Conservation (phyloP, 257 asterid genomes). For the Solanum bukasovii region DNA sequence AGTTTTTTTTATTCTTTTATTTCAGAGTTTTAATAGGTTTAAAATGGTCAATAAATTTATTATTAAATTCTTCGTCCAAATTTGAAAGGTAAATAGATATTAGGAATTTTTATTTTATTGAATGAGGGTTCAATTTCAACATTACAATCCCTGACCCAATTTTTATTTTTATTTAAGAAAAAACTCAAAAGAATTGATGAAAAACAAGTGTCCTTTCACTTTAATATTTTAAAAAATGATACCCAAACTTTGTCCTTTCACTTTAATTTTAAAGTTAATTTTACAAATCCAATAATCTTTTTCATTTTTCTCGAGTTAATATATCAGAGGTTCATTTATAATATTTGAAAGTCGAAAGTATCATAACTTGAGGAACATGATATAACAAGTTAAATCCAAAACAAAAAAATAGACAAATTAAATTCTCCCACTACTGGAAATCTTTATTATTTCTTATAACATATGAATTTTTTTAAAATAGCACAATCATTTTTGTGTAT, state of each 20-base stretch:
- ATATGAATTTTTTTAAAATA: neutral
- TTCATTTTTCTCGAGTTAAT: neutral
- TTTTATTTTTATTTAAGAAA: no score
- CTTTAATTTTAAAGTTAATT: neutral
- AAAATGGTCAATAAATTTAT: no score
- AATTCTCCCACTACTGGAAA: neutral
- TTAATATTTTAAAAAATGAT: no score
- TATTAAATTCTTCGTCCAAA: no score
- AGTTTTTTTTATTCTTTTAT: no score
- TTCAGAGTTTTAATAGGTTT: no score
- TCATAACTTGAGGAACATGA: neutral
- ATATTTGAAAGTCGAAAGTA: neutral
- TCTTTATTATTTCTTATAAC: neutral
- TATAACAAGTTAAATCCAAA: neutral
- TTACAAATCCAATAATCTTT: neutral
- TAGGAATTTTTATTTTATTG: no score
- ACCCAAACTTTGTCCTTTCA: neutral
- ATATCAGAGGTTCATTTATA: neutral
- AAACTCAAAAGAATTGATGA: no score
- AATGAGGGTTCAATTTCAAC: no score
- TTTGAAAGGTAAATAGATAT: no score
- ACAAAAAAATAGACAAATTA: neutral
- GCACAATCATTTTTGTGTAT: neutral
- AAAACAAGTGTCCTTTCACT: no score
- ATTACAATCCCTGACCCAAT: no score